phyloP scores from a whole-genome alignment of 2,329 filamentous ascomycete species.

The Claviceps africana region DNA sequence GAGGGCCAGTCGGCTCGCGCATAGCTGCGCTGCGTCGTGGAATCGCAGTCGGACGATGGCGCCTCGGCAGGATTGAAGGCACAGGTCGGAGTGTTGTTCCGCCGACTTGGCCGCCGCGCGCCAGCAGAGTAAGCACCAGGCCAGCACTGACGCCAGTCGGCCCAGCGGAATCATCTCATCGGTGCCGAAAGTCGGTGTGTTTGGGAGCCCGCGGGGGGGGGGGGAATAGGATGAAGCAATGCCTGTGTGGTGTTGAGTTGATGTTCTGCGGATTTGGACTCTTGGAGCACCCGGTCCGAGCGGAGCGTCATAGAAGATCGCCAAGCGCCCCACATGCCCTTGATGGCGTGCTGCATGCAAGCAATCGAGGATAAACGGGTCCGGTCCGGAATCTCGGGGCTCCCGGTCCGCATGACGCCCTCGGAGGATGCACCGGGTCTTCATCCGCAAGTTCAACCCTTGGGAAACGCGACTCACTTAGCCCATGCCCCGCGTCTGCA shows the following conservation, averaged over 20 bases:
- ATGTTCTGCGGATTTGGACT: too few relatives aligned
- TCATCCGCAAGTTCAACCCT: not conserved
- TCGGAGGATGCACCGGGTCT: too few relatives aligned
- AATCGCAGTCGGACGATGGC: slow-evolving; percentile 18
- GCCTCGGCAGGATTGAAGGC: slow-evolving; percentile 20
- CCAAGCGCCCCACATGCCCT: not conserved
- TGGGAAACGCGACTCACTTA: not conserved
- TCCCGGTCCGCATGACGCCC: too few relatives aligned
- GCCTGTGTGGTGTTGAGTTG: not conserved
- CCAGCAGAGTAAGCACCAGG: slow-evolving; percentile 1
- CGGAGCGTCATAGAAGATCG: not conserved
- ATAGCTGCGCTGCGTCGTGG: slow-evolving; percentile 16
- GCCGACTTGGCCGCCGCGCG: not conserved
- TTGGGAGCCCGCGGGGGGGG: not conserved
- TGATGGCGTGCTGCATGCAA: too few relatives aligned
- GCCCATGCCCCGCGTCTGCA: too few relatives aligned
- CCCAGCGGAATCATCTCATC: slow-evolving; percentile 2
- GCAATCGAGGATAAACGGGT: too few relatives aligned
- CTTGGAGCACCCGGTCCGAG: not conserved
- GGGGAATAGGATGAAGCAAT: not conserved
- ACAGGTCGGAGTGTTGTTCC: slow-evolving; percentile 7
- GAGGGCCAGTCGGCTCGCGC: slow-evolving; percentile 16
- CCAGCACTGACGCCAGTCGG: slow-evolving; percentile 4
- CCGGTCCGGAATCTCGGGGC: too few relatives aligned
- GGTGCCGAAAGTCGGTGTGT: not conserved